A percentile compares a stretch with the other conserved stretches of the same genome.
Conservation (phyloP, 345 rosid genomes). For the Brassica napus region Da-Ae NC_063451.1:41035001-41035500, state of each 20-base stretch:
- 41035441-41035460: too few species aligned
- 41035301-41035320: conserved; percentile 55
- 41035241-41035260: conserved; percentile 27
- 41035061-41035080: background rate
- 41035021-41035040: background rate
- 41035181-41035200: background rate
- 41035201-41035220: conserved; percentile 17
- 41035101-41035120: background rate
- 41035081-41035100: background rate
- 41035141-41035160: background rate
- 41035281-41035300: conserved; percentile 17
- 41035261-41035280: background rate
- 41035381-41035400: too few species aligned
- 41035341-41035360: background rate
- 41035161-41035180: conserved; percentile 1
- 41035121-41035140: background rate
- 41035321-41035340: background rate
- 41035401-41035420: too few species aligned
- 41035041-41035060: background rate
- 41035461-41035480: background rate
- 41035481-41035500: background rate
- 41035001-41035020: background rate
- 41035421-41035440: too few species aligned
- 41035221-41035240: background rate
- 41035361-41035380: background rate